Conservation (phyloP, 768 basidiomycete species). For the Trametes punicea region DNA sequence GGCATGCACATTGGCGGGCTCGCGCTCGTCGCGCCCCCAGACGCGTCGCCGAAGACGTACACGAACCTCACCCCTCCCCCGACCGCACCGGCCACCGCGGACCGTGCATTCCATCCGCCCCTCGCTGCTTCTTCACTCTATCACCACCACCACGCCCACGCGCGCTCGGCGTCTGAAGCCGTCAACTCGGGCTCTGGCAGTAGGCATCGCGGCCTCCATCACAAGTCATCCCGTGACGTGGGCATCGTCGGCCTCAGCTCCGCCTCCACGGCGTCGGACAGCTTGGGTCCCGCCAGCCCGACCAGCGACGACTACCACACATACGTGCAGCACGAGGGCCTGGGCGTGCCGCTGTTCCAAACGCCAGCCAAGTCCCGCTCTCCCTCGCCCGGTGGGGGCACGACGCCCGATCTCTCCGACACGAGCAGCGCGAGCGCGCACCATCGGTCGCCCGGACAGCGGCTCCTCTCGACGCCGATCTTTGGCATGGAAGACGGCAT, state of each 20-base stretch:
- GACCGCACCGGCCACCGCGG: conserved; percentile 37
- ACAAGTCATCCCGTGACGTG: conserved; percentile 47
- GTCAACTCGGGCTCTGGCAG: conserved; percentile 4
- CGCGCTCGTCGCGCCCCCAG: conserved; percentile 71
- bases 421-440: conserved; percentile 16
- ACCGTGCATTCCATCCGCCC: conserved; percentile 2
- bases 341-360: conserved; percentile 36
- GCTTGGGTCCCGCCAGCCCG: conserved; percentile 18
- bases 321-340: conserved; percentile 6
- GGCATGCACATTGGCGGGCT: conserved; percentile 40
- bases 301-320: conserved; percentile 10
- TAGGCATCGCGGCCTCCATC: conserved; percentile 34
- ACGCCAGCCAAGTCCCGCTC: conserved; percentile 32
- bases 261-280: conserved; percentile 25
- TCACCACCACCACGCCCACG: conserved; percentile 37
- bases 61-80: conserved; percentile 52
- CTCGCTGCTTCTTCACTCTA: conserved; percentile 9
- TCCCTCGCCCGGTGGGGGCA: conserved; percentile 25
- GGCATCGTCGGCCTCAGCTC: conserved; percentile 48
- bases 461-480: conserved; percentile 13
- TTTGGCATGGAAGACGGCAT: conserved; percentile 27
- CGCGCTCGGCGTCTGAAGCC: conserved; percentile 47
- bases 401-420: conserved; percentile 21
- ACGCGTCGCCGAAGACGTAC: conserved; percentile 53
- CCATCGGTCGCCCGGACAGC: conserved; percentile 6